Base-by-base conservation (phyloP, 2,329 filamentous ascomycete genomes). In the Colletotrichum cereale region DNA sequence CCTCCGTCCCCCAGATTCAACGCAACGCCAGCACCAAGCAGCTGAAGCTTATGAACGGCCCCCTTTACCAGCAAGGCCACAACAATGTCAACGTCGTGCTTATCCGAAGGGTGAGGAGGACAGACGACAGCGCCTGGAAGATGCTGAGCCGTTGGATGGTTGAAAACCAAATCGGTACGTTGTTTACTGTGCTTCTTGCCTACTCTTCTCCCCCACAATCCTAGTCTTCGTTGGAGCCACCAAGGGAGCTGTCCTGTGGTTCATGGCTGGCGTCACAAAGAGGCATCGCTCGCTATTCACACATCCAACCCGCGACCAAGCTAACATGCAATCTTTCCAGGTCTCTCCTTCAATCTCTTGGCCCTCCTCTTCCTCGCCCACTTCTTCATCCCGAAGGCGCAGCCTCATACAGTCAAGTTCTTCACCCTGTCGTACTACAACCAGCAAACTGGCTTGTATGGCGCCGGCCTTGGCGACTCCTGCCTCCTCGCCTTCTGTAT, bases 361-460 rank as follows among this genome's bases (percentile, higher is more conserved):
- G 90, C 94, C 68, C 90, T 97, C 75, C 90, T 98, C 74, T 90
- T 92, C 80, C 90, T 97, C 74, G 90, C 93, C 67, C 94, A 98
- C 84, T 84, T 91, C 77, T 91, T 92, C 78, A 94, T 97, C 79
- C 95, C 96, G 62, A 92, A 91, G 77, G 90, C 95, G 60, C 90
- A 94, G 74, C 85, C 88, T 64, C 90, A 93, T 78, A 97, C 95
- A n/a, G 87, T 88, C 78, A 96, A 95, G 76, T 97, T 97, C 86
- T 95, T 97, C 83, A 88, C 90, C 67, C 88, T 98, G 70, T 95
- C 93, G 69, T 96, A 98, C 84, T 91, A 92, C 82, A 93, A 96
- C 79, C 83, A 89, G 0, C 79, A 84, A 10, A 90, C 90, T 1
- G 91, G 89, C 55, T 83, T 88, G 72, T 98, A 97, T 81, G 89